A percentile compares a stretch with the other conserved stretches of the same genome.
These are phyloP conservation scores for Elsinoe necatrix DNA, from an alignment of 2,329 filamentous ascomycete genomes.

Conservation along the genomic window DNA sequence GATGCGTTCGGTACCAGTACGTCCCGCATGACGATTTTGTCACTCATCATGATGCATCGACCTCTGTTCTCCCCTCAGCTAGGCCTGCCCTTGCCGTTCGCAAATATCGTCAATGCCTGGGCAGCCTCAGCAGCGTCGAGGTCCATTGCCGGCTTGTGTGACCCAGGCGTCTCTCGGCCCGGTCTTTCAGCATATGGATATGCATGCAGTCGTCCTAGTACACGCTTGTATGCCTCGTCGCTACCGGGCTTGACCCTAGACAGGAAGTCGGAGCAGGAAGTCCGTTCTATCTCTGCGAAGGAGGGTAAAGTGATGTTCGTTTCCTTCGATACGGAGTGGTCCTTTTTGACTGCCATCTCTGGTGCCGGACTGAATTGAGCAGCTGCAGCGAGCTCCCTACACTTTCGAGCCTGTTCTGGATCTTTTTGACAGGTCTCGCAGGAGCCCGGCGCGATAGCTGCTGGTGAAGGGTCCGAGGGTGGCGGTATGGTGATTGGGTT, in stretches of 20 bases:
- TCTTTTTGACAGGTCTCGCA: constrained; percentile 19
- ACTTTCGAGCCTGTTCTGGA: constrained; percentile 19
- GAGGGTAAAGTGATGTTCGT: not conserved
- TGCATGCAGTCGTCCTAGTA: constrained; percentile 15
- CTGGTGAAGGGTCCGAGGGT: not conserved
- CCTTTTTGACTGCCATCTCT: constrained; percentile 6
- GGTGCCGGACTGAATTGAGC: constrained; percentile 12
- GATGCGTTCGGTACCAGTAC: too few relatives aligned
- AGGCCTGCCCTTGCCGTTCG: not conserved
- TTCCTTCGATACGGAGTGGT: not conserved
- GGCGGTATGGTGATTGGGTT: constrained; percentile 12
- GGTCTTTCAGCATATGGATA: constrained; percentile 16
- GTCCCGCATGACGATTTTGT: too few relatives aligned
- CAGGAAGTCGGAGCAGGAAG: constrained; percentile 19
- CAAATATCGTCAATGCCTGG: constrained; percentile 18
- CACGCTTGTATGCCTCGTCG: constrained; percentile 6
- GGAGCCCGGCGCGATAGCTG: constrained; percentile 17
- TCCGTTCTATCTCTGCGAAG: constrained; percentile 13
- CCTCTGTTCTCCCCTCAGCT: too few relatives aligned
- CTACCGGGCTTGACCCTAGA: constrained; percentile 13
- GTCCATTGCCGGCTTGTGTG: constrained; percentile 18
- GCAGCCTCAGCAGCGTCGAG: constrained; percentile 19
- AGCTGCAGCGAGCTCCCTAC: constrained; percentile 17
- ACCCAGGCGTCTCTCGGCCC: constrained; percentile 3
- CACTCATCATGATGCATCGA: too few relatives aligned